Conservation (phyloP, 371 early-diverging fungal species). For the Chytridium lagenaria region DNA sequence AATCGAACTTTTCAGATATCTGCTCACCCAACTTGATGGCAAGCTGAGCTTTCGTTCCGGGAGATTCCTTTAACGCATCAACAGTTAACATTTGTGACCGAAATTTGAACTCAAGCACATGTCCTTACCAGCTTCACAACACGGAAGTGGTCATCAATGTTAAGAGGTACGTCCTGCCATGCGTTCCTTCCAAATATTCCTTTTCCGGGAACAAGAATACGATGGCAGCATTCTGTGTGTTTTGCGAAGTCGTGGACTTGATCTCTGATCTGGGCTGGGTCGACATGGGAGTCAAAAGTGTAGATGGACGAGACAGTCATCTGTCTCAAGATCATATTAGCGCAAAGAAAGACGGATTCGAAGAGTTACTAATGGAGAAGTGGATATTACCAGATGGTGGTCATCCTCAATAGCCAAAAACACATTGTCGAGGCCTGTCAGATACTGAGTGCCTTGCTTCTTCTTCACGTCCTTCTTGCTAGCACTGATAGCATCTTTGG, state of each 20-base stretch:
- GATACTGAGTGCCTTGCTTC: no score
- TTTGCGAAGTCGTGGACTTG: constrained; percentile 1
- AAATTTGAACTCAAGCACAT: background rate
- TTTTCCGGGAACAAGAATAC: background rate
- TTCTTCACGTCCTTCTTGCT: no score
- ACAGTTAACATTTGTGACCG: background rate
- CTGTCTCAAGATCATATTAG: background rate
- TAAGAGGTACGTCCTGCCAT: background rate
- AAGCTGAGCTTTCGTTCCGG: constrained; percentile 24
- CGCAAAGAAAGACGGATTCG: background rate
- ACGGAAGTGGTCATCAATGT: constrained; percentile 14
- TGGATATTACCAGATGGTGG: constrained; percentile 9
- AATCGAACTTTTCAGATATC: constrained; percentile 17
- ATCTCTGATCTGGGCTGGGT: constrained; percentile 1
- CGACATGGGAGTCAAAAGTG: constrained; percentile 3
- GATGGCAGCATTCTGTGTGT: background rate
- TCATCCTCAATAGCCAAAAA: constrained; percentile 16
- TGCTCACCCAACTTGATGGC: background rate
- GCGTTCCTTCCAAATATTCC: background rate
- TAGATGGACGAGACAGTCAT: constrained; percentile 15
- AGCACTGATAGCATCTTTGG: no score
- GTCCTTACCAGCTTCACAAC: background rate
- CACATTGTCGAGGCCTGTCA: constrained; percentile 12
- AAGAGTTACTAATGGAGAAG: background rate
- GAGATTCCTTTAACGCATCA: constrained; percentile 1